Percentiles rank a stretch among this genome's conserved stretches.
phyloP scores from a whole-genome alignment of 164 flowering plant genomes.

The Dillenia turbinata region DNA sequence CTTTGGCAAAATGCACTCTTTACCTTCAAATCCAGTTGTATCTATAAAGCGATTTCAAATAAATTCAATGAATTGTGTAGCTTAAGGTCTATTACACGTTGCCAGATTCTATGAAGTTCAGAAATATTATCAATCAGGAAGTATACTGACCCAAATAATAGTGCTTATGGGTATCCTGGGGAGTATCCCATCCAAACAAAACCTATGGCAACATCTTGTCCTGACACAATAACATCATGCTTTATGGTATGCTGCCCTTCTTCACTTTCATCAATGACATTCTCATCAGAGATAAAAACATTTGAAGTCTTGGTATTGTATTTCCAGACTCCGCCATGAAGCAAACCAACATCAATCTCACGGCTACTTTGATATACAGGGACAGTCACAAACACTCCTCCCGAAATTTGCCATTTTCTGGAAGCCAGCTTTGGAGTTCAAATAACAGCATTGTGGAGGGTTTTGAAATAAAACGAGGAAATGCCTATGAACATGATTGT shows the following conservation, averaged over 20 bases:
- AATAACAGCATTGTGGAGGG: background rate
- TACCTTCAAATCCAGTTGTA: too few relatives aligned
- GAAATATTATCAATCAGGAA: too few relatives aligned
- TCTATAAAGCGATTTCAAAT: too few relatives aligned
- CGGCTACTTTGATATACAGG: constrained; percentile 88
- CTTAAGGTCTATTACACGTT: too few relatives aligned
- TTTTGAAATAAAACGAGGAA: too few relatives aligned
- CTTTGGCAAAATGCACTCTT: too few relatives aligned
- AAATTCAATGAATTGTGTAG: too few relatives aligned
- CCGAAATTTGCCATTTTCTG: constrained; percentile 43
- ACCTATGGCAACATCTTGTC: constrained; percentile 93
- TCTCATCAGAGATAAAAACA: constrained; percentile 34
- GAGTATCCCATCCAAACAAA: constrained; percentile 83
- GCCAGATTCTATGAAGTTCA: too few relatives aligned
- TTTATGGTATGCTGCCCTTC: too few relatives aligned
- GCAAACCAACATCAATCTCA: constrained; percentile 67
- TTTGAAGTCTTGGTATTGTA: constrained; percentile 83
- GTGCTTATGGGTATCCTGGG: constrained; percentile 56
- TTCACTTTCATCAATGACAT: too few relatives aligned
- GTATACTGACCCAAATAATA: background rate
- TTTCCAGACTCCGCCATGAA: constrained; percentile 95
- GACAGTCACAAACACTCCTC: constrained; percentile 55
- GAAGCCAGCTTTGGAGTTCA: constrained; percentile 11
- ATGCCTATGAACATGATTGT: constrained; percentile 11
- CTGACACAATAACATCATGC: constrained; percentile 78